A percentile compares a stretch with the other conserved stretches of the same genome.
Evolutionary conservation across 495 filamentous ascomycete genomes (phyloP).

Genomic region (Talaromyces wortmannii): DNA sequence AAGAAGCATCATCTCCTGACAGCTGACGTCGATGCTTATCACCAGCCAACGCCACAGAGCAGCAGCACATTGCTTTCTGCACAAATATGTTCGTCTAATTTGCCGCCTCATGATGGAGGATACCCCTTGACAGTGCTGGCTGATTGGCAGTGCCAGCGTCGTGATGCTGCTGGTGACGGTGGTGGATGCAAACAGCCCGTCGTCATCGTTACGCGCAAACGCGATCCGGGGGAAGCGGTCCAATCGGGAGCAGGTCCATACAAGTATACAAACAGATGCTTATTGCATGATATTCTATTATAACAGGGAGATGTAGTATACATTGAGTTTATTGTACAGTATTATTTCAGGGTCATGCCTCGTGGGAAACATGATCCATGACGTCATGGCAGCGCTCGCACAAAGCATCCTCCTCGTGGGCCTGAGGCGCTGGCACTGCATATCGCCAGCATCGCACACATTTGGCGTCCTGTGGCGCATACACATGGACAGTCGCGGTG

Average conservation of each 20-base stretch:
- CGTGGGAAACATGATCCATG: conserved; percentile 32
- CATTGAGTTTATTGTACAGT: not conserved
- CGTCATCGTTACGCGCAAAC: not conserved
- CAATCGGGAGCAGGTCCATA: not conserved
- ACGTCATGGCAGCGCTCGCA: conserved; percentile 72
- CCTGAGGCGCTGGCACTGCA: conserved; percentile 37
- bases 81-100: no score
- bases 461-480: conserved; percentile 61
- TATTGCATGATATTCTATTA: no score
- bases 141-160: no score
- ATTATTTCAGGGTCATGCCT: not conserved
- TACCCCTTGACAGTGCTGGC: no score
- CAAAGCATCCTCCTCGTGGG: conserved; percentile 45
- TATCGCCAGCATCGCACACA: conserved; percentile 89
- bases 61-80: not conserved
- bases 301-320: not conserved
- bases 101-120: no score
- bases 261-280: not conserved
- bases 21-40: not conserved
- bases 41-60: not conserved
- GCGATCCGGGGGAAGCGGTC: not conserved
- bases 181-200: not conserved
- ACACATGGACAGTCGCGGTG: conserved; percentile 50
- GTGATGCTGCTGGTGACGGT: not conserved
- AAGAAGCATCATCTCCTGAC: not conserved